Evolutionary conservation across 2,329 filamentous ascomycete species (phyloP), one percentile per base, ranked within the genome.

Genomic region (Paraphoma chrysanthemicola): DNA sequence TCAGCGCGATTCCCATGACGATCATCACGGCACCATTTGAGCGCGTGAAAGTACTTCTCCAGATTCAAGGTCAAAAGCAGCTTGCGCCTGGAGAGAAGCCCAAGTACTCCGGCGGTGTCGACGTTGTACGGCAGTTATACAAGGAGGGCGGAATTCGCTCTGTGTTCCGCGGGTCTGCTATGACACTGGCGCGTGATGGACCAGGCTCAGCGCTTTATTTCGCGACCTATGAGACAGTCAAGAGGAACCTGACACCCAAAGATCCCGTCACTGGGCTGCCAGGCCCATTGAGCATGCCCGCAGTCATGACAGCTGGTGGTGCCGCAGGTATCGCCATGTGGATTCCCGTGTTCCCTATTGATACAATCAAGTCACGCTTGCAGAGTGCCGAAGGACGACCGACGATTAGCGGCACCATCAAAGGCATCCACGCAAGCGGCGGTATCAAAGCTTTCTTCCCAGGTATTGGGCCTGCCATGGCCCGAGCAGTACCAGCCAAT

Each of bases 1-100:
- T 99, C 86, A 96, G 92, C 73, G 95, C 95, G 59, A 90, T 99
- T 57, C 95, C 95, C 71, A 96, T 96, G 92, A 99, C 95, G 4
- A 80, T 92, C 78, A 97, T 99, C 81, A 98, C 95, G n/a, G 95
- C 95, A 4, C 95, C 95, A 59, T 98, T 99, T 77, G 95, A 99
- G 85, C 94, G 95, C 72, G 93, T 99, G 69, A 99, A 99, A 81
- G 94, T 99, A 53, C 93, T 99, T 62, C 89, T 99, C 1, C 95
- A 99, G 79, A 96, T 98, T 66, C 95, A 98, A 80, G 93, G 93
- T 72, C 93, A 97, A 79, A 93, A 93, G 80, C 81, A 85, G 51
- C 88, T 95, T 41, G 88, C 88, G 0, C 91, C 93, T 0, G 94
- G 93, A 72, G 90, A 97, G 81, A 96, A 97, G 79, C 93, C 93